A percentile compares a stretch with the other conserved stretches of the same genome.
Evolutionary conservation across 1,139 yeast genomes (phyloP).

Genomic region (Entelexis paramagnoliae): DNA sequence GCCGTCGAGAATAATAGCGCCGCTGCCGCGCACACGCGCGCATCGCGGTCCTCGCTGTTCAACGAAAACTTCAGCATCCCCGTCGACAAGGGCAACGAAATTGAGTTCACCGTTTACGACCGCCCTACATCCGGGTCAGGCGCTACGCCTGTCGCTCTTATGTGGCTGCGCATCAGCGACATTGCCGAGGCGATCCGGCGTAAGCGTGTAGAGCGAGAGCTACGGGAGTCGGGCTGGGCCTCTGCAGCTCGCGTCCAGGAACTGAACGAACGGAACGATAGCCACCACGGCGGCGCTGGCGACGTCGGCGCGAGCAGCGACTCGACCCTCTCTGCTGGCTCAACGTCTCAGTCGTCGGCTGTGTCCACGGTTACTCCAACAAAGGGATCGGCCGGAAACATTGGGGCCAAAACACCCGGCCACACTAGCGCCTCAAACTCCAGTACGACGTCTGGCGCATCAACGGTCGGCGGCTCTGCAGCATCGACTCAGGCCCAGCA

Average conservation of each 20-base stretch:
- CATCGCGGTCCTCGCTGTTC: slow-evolving; percentile 73
- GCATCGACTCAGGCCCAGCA: background rate
- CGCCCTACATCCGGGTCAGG: slow-evolving; percentile 36
- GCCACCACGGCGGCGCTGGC: background rate
- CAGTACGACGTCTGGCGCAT: background rate
- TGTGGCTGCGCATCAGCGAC: slow-evolving; percentile 84
- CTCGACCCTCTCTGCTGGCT: slow-evolving; percentile 3
- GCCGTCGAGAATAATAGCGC: slow-evolving; percentile 81
- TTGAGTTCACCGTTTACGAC: slow-evolving; percentile 80
- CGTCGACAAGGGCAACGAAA: slow-evolving; percentile 84
- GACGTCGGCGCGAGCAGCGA: background rate
- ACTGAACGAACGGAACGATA: background rate
- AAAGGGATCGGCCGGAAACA: background rate
- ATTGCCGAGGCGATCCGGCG: slow-evolving; percentile 90
- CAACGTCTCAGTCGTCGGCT: background rate
- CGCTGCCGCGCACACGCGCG: slow-evolving; percentile 51
- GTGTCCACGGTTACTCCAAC: background rate
- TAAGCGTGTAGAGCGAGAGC: slow-evolving; percentile 69
- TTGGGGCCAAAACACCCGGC: background rate
- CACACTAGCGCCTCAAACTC: background rate
- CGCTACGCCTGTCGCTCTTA: slow-evolving; percentile 79
- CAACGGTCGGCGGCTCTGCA: background rate
- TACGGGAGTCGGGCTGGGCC: slow-evolving; percentile 71
- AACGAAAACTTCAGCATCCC: slow-evolving; percentile 69
- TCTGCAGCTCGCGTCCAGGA: slow-evolving; percentile 47